Base-by-base conservation (phyloP, 2,329 filamentous ascomycete genomes). In the Aurifilum marmelostoma region DNA sequence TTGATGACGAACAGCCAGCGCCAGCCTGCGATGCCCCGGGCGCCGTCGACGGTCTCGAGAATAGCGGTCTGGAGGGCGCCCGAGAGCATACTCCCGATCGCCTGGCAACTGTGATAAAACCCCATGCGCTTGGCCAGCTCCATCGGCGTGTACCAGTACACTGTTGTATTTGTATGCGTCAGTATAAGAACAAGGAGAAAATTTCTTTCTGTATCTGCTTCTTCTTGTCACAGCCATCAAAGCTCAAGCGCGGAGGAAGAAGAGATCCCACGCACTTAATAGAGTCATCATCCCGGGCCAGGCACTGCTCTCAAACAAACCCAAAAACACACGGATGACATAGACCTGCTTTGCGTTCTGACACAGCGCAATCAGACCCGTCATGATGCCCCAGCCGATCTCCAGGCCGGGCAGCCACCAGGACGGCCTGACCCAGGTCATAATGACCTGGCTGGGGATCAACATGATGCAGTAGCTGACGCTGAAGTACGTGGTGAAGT, bases 1-100 rank as follows among this genome's bases (percentile, higher is more conserved):
- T 88, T 86, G 58, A 88, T 85, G 32, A 88, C 81, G 65, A 88
- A 89, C 0, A 87, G 76, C 84, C 82, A 84, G 34, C 81, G 75
- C 84, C 84, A 86, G 0, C 84, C 85, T 0, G 83, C 77, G 72
- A 85, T 78, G 0, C 84, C 84, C 3, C 73, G 75, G 1, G 80
- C 77, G 0, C 84, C 83, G 24, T 85, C 83, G 0, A 87, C 77
- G 24, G 84, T 85, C 27, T 82, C 83, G 69, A 86, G 84, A 3
- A 85, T 83, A 3, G 84, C 85, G 7, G 84, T 82, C 73, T 87
- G 84, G 0, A 88, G 75, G 50, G 85, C 86, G 0, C 85, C 85
- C 43, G 83, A 83, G 70, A 87, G 81, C 83, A 87, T 85, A 2
- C 80, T 79, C 0, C 84, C 85, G 1, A 87, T 76, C 1, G 83